Conservation (phyloP, 768 basidiomycete species). For the Sistotremastrum suecicum region DNA sequence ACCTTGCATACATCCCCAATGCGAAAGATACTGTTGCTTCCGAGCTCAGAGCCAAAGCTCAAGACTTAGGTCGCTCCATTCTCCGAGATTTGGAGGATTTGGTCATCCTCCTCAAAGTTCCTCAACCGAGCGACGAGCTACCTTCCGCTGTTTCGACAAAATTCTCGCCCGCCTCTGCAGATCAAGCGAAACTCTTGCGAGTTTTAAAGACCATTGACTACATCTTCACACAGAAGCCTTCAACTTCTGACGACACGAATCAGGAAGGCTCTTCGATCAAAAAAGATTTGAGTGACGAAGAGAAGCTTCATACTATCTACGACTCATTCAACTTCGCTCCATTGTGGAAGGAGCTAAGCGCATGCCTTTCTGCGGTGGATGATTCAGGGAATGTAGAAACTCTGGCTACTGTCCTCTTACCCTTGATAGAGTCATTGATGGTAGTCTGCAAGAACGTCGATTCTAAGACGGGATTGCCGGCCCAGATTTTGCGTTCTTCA, state of each 20-base stretch:
- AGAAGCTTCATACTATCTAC: slow-evolving; percentile 81
- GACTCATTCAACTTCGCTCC: slow-evolving; percentile 82
- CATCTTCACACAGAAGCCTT: slow-evolving; percentile 62
- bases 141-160: slow-evolving; percentile 65
- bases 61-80: slow-evolving; percentile 71
- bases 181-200: slow-evolving; percentile 90
- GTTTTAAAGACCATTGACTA: slow-evolving; percentile 97
- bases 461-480: slow-evolving; percentile 33
- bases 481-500: slow-evolving; percentile 45
- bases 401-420: slow-evolving; percentile 83
- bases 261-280: slow-evolving; percentile 24
- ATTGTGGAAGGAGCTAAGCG: slow-evolving; percentile 82
- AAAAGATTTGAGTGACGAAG: slow-evolving; percentile 19
- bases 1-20: slow-evolving; percentile 79
- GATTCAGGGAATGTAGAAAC: slow-evolving; percentile 70
- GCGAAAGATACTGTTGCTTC: slow-evolving; percentile 80
- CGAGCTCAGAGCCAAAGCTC: slow-evolving; percentile 75
- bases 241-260: slow-evolving; percentile 22
- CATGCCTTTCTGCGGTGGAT: slow-evolving; percentile 75
- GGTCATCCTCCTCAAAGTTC: slow-evolving; percentile 41
- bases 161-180: slow-evolving; percentile 88
- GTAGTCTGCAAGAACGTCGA: slow-evolving; percentile 95
- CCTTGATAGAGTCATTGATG: slow-evolving; percentile 94
- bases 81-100: slow-evolving; percentile 69
- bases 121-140: slow-evolving; percentile 34